Evolutionary conservation across 169 alveolate species (phyloP), one percentile per base, ranked within the genome.

Genomic region (Cryptosporidium sp.): DNA sequence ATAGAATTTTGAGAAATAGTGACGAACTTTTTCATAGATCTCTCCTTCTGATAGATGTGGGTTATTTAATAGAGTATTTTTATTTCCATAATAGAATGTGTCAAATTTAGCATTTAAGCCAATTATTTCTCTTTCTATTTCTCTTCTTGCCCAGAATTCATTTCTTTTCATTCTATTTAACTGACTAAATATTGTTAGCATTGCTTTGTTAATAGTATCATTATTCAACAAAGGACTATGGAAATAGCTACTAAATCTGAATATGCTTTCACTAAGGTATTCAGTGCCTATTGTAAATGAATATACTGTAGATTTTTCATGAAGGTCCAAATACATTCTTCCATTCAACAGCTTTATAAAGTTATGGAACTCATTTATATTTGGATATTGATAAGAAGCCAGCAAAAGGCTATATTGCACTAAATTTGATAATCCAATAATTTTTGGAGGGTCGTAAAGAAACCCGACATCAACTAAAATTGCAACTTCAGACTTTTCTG

Each of bases 211-310:
- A 5, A 80, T 45, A 44, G 60, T 26, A 14, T 80, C 89, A 14
- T 48, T 65, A 33, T 67, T 65, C 23, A 80, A 44, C n/a, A 62
- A 31, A 6, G 89, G 89, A 12, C 56, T 62, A 18, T 21, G 45
- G 33, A 80, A 80, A 26, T 80, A 80, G 56, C 89, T 80, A 21
- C 89, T 80, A 48, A 80, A 62, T 42, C 73, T 61, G 60, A 42
- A 62, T n/a, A 80, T 23, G 70, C 80, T 65, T 39, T 62, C 75
- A 33, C 65, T 65, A 21, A 80, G 52, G 35, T 80, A 80, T n/a
- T 65, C 89, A 6, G 80, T 23, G 6, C 75, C 89, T 12, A 80
- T 80, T 12, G 80, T 61, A 39, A 80, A 80, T 7, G 80, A 60
- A 48, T 80, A 80, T 26, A 62, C 29, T 26, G 69, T 80, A 7